Base-by-base conservation (phyloP, 768 basidiomycete species). In the Hericium erinaceus region DNA sequence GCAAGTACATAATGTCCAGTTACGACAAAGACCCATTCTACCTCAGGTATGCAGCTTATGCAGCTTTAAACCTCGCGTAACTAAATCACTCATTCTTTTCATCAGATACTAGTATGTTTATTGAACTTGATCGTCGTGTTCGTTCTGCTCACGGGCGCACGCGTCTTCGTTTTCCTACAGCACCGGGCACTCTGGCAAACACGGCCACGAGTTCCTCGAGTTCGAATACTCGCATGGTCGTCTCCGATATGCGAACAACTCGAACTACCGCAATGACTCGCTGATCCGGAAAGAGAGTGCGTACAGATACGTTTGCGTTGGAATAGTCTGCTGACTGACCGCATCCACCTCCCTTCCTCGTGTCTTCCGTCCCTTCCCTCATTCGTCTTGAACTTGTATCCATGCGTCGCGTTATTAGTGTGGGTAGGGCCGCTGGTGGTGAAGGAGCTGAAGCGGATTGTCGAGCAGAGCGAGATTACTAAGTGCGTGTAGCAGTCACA, bases 171-270 rank as follows among this genome's bases (percentile, higher is more conserved):
- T 39, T 22, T 48, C 18, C 50, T 56, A 9, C 69, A 92, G 91
- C 72, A 95, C 95, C 33, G 95, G 97, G n/a, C 95, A 99, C 72
- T 95, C 93, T 66, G 95, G 95, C 60, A 94, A 94, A 70, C 94
- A 95, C 66, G 95, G 93, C 20, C 94, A 97, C 74, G 94, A 97
- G 71, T 98, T 98, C 71, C 80, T 99, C 49, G 95, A 99, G 70
- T 99, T 98, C 66, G 95, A 98, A 72, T 98, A 98, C 75, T 89
- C 92, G 13, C 91, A 95, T 75, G 95, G 95, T 40, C 87, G 95
- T 63, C 80, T 98, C 56, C 83, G 97, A 64, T 99, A 98, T 70
- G 97, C 97, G 60, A 95, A 98, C 78, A 98, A 98, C 78, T 98
- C 95, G 10, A 99, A 99, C 73, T 99, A 99, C 74, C 77, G 97